These are phyloP conservation scores for Phytopythium ostracodes DNA, from an alignment of 352 stramenopile species.

Conservation along the genomic window DNA sequence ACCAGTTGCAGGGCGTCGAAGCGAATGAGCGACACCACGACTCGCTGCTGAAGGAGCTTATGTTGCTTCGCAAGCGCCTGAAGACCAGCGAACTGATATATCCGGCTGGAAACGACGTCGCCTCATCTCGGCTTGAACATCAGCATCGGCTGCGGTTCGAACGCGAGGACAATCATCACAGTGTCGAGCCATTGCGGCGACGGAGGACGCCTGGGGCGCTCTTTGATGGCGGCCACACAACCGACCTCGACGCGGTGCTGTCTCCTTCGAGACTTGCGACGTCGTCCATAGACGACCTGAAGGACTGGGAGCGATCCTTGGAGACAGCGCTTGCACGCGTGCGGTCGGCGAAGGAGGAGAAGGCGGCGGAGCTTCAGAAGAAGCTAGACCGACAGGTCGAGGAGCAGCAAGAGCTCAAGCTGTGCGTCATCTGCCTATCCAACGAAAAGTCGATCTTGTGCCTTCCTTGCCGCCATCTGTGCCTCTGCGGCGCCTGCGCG, in stretches of 20 bases:
- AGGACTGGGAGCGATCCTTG: constrained; percentile 67
- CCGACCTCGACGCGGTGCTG: constrained; percentile 1
- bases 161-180: neutral
- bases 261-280: constrained; percentile 13
- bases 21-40: constrained; percentile 68
- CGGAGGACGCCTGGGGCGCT: neutral
- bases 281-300: constrained; percentile 51
- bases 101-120: neutral
- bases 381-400: constrained; percentile 71
- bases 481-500: constrained; percentile 73
- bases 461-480: constrained; percentile 78
- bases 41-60: constrained; percentile 57
- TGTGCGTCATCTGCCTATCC: constrained; percentile 80
- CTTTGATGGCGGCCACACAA: neutral
- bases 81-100: constrained; percentile 24
- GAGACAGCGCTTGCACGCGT: constrained; percentile 55
- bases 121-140: neutral
- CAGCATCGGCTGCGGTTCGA: neutral
- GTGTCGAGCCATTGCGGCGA: neutral
- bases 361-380: constrained; percentile 70
- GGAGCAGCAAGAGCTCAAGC: constrained; percentile 80
- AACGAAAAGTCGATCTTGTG: constrained; percentile 85
- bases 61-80: constrained; percentile 37
- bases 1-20: constrained; percentile 63
- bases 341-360: constrained; percentile 64